Conservation (phyloP, 192 early-diverging fungal species). For the Coemansia guatemalensis region DNA sequence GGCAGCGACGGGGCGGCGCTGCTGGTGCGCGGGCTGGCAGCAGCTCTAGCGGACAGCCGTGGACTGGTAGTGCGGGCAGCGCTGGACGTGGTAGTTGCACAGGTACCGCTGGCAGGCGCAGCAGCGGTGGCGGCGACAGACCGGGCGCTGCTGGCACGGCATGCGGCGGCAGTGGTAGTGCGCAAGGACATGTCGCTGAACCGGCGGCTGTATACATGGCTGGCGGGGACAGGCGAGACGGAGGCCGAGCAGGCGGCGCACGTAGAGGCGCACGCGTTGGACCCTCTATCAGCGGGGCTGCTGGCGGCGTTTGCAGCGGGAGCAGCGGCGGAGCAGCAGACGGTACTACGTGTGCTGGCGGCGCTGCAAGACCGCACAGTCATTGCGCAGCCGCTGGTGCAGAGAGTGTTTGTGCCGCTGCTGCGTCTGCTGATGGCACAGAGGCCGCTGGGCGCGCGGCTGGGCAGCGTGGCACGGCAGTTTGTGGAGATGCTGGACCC, state of each 20-base stretch:
- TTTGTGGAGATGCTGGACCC: slow-evolving; percentile 90
- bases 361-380: slow-evolving; percentile 83
- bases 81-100: slow-evolving; percentile 75
- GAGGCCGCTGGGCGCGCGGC: slow-evolving; percentile 41
- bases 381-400: slow-evolving; percentile 75
- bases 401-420: slow-evolving; percentile 71
- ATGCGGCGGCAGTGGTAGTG: slow-evolving; percentile 78
- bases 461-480: slow-evolving; percentile 84
- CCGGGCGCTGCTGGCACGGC: slow-evolving; percentile 62
- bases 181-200: slow-evolving; percentile 94
- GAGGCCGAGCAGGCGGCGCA: slow-evolving; percentile 56
- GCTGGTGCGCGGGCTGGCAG: slow-evolving; percentile 74
- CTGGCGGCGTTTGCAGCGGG: slow-evolving; percentile 56
- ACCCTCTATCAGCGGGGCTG: slow-evolving; percentile 57
- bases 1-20: slow-evolving; percentile 72
- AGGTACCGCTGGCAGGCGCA: slow-evolving; percentile 34
- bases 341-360: slow-evolving; percentile 79
- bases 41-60: slow-evolving; percentile 69
- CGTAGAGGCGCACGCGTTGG: slow-evolving; percentile 58
- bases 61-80: slow-evolving; percentile 81
- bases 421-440: slow-evolving; percentile 65
- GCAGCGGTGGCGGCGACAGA: slow-evolving; percentile 53
- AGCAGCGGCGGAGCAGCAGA: slow-evolving; percentile 32
- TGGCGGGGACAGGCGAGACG: slow-evolving; percentile 60
- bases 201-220: slow-evolving; percentile 88